Base-by-base conservation (phyloP, 2,329 filamentous ascomycete genomes). In the Epichloe uncinata region DNA sequence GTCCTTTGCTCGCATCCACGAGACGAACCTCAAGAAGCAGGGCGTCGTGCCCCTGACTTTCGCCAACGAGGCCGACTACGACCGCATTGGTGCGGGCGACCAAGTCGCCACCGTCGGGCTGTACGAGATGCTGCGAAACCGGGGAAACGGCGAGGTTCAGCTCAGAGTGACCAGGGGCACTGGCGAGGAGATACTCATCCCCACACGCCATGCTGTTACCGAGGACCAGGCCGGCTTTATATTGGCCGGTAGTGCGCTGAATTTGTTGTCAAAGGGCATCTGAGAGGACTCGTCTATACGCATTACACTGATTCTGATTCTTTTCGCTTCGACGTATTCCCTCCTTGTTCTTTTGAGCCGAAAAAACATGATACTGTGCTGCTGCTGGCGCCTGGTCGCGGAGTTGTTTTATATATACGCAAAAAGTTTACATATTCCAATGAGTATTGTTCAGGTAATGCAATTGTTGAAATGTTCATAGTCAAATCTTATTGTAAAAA, bases 11-110 rank as follows among this genome's bases (percentile, higher is more conserved):
- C 82, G 89, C 48, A 95, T 95, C 64, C 89, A 95, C 72, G 89
- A 95, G 75, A 95, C 89, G 33, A 95, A 95, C 66, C 72, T 95
- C 57, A 95, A 95, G 81, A 95, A 95, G 73, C 93, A 98, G 72
- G 93, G 93, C 55, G 85, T 98, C 35, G 88, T 98, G 42, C 93
- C 93, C 2, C 74, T 98, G 60, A 96, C 88, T 0, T 95, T 98
- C 63, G 87, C 73, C 43, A 76, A 95, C 66, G 89, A 94, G 69
- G 76, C 78, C 18, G 93, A 97, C 67, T 97, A 96, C 65, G 87
- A 93, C 61, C 71, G 73, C 55, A 85, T 98, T 55, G 73, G 78
- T 48, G 89, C 90, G 0, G 87, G 89, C 55, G 93, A 98, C 64
- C 74, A 82, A 59, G 86, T 97, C 22, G 73, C 74, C 53, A 97